Conservation (phyloP, 208 protist genomes). For the Trichomonas vaginalis region DNA sequence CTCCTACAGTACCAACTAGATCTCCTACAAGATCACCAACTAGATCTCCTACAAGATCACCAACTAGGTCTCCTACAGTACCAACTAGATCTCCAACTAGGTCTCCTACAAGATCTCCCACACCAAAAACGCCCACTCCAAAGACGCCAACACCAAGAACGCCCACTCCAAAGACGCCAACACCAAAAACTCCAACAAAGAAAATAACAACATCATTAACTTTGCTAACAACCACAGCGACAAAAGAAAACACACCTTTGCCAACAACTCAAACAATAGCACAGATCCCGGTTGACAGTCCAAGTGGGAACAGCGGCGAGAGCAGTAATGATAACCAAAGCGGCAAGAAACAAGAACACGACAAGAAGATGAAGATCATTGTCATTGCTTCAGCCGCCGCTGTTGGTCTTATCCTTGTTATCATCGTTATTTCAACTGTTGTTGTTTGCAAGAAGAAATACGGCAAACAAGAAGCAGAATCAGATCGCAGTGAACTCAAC, state of each 20-base stretch:
- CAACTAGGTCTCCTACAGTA: not conserved
- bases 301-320: not conserved
- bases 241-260: not conserved
- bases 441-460: not conserved
- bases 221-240: not conserved
- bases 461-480: not conserved
- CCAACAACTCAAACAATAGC: not conserved
- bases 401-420: not conserved
- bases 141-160: not conserved
- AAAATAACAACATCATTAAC: too few relatives aligned
- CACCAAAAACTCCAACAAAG: too few relatives aligned
- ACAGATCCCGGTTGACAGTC: not conserved
- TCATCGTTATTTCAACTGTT: not conserved
- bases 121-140: not conserved
- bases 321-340: not conserved
- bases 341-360: not conserved
- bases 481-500: not conserved
- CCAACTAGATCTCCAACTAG: not conserved
- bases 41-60: not conserved
- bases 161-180: not conserved
- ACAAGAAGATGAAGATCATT: not conserved
- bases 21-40: too few relatives aligned
- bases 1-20: too few relatives aligned
- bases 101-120: not conserved
- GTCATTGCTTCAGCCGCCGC: not conserved